phyloP scores from a whole-genome alignment of 1,284 basidiomycete species.

The Uromyces viciae-fabae region DNA sequence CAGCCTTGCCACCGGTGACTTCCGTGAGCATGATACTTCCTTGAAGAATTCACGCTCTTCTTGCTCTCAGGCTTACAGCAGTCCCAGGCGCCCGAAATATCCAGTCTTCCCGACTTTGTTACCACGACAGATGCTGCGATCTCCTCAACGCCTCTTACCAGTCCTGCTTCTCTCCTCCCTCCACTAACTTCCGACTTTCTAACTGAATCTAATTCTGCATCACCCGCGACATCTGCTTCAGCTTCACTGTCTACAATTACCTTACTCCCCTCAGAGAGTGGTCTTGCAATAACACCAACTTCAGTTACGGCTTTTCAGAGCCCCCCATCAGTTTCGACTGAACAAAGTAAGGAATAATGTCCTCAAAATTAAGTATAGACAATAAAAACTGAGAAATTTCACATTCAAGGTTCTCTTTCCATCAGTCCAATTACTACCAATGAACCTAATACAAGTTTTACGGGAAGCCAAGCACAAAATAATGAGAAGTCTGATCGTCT shows the following conservation, averaged over 20 bases:
- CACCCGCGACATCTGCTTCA: background rate
- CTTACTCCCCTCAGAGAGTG: background rate
- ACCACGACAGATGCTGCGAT: background rate
- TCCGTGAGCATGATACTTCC: background rate
- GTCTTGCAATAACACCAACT: background rate
- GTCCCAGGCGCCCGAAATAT: conserved; percentile 17
- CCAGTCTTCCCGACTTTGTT: background rate
- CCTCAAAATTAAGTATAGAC: too few relatives aligned
- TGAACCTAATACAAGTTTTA: too few relatives aligned
- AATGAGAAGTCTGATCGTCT: background rate
- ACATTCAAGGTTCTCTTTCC: too few relatives aligned
- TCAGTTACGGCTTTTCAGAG: background rate
- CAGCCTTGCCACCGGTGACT: background rate
- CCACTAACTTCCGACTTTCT: background rate
- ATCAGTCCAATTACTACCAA: too few relatives aligned
- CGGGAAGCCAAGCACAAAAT: background rate
- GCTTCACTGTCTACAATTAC: background rate
- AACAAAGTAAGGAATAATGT: conserved; percentile 3
- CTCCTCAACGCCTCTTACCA: background rate
- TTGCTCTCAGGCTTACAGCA: background rate
- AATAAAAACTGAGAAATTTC: too few relatives aligned
- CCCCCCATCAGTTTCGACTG: background rate
- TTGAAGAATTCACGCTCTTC: background rate
- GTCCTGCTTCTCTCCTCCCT: background rate
- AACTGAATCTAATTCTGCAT: background rate